Conservation (phyloP, 164 flowering plant genomes). For the Sedum album region DNA sequence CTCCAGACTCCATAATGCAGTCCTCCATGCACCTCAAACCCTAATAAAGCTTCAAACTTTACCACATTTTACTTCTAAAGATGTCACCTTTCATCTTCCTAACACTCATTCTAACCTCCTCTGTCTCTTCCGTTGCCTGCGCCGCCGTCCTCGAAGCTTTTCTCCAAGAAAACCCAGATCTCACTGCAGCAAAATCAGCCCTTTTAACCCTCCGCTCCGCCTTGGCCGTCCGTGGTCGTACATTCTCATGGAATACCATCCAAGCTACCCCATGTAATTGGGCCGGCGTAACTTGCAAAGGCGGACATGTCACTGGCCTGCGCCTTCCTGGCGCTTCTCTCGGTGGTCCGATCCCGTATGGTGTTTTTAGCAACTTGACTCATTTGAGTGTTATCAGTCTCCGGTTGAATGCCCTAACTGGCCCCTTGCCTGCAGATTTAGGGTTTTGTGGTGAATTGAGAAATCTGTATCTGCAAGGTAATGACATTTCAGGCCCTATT, state of each 20-base stretch:
- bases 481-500: constrained; percentile 32
- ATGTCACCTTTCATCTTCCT: not conserved
- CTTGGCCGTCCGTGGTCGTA: constrained; percentile 18
- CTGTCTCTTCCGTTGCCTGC: not conserved
- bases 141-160: not conserved
- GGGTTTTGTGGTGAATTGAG: constrained; percentile 20
- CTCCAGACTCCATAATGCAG: no score
- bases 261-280: constrained; percentile 28
- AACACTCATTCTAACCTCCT: not conserved
- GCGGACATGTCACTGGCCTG: constrained; percentile 24
- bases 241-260: not conserved
- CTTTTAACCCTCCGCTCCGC: constrained; percentile 26
- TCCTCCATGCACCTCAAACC: not conserved
- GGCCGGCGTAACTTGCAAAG: constrained; percentile 40
- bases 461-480: constrained; percentile 45
- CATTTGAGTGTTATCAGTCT: constrained; percentile 35
- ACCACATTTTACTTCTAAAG: not conserved
- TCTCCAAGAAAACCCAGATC: no score
- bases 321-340: constrained; percentile 43
- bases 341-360: constrained; percentile 32
- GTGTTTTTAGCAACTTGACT: constrained; percentile 31
- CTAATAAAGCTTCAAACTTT: not conserved
- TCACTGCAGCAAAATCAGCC: constrained; percentile 34
- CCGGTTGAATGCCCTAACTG: constrained; percentile 40
- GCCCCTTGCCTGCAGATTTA: constrained; percentile 30